Percentiles rank a stretch among this genome's conserved stretches.
phyloP scores from a whole-genome alignment of 805 yeast genomes.

The Lipomyces spencermartinsiae region DNA sequence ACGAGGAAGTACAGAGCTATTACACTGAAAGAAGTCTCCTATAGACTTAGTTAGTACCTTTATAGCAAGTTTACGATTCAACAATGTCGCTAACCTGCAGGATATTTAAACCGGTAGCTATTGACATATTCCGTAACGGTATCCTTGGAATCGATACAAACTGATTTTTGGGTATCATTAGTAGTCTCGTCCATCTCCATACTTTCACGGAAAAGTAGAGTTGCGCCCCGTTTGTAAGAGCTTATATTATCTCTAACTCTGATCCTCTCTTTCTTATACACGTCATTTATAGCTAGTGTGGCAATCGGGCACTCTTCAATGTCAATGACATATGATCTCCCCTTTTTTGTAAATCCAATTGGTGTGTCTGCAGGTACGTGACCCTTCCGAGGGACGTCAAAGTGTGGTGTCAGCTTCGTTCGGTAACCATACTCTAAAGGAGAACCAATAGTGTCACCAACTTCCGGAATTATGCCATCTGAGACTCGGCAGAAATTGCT shows the following conservation, averaged over 20 bases:
- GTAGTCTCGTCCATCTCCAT: conserved; percentile 43
- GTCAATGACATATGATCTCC: conserved; percentile 72
- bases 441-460: conserved; percentile 71
- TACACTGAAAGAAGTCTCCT: conserved; percentile 89
- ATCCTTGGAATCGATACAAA: conserved; percentile 79
- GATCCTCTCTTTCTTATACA: conserved; percentile 71
- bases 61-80: background rate
- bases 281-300: conserved; percentile 75
- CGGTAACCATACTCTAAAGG: conserved; percentile 81
- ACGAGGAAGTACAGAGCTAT: conserved; percentile 84
- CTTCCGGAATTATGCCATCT: conserved; percentile 56
- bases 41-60: background rate
- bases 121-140: conserved; percentile 79
- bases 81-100: conserved; percentile 65
- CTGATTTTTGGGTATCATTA: conserved; percentile 61
- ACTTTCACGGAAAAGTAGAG: conserved; percentile 77
- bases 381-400: conserved; percentile 69
- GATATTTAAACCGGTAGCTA: conserved; percentile 73
- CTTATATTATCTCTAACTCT: conserved; percentile 57
- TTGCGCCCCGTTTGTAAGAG: conserved; percentile 77
- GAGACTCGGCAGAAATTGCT: conserved; percentile 62
- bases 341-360: conserved; percentile 87
- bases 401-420: conserved; percentile 96
- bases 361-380: conserved; percentile 51
- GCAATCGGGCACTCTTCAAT: conserved; percentile 95